Conservation (phyloP, 495 filamentous ascomycete species). For the Penicillium pancosmium region DNA sequence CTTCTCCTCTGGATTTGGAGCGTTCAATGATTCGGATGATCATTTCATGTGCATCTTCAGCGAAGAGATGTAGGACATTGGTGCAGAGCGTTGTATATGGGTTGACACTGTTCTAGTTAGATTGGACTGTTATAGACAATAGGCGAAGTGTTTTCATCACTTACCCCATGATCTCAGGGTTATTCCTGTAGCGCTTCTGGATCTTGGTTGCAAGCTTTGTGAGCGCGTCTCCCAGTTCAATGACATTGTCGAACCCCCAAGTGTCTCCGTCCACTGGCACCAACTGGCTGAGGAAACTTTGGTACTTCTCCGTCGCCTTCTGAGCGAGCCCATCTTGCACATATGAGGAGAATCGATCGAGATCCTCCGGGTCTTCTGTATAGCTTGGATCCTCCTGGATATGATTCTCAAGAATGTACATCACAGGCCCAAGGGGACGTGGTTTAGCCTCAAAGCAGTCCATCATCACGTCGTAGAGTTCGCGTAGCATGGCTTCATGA, state of each 20-base stretch:
- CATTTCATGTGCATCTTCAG: constrained; percentile 81
- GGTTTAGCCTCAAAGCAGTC: constrained; percentile 86
- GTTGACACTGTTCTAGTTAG: constrained; percentile 59
- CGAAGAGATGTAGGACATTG: constrained; percentile 85
- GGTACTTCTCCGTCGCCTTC: constrained; percentile 74
- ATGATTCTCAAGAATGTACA: constrained; percentile 83
- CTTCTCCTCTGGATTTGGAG: constrained; percentile 65
- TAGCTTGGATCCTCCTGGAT: constrained; percentile 80
- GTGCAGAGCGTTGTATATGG: constrained; percentile 79
- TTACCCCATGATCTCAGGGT: constrained; percentile 85
- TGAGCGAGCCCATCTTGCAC: constrained; percentile 72
- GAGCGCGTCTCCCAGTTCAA: constrained; percentile 83
- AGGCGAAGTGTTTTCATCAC: constrained; percentile 14
- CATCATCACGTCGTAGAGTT: constrained; percentile 83
- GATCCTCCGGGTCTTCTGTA: constrained; percentile 65
- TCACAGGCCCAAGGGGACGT: constrained; percentile 75
- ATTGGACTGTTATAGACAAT: constrained; percentile 5
- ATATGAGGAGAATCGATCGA: constrained; percentile 66
- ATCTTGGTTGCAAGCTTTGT: constrained; percentile 81
- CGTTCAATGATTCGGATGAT: constrained; percentile 76
- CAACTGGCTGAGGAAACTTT: constrained; percentile 67
- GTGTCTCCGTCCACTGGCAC: constrained; percentile 74
- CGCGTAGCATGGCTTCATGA: constrained; percentile 81
- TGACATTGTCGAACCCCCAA: constrained; percentile 85
- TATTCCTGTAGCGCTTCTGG: constrained; percentile 87